A percentile compares a stretch with the other conserved stretches of the same genome.
Conservation (phyloP, 73 alveolate species). For the Stentor roeselii region DNA sequence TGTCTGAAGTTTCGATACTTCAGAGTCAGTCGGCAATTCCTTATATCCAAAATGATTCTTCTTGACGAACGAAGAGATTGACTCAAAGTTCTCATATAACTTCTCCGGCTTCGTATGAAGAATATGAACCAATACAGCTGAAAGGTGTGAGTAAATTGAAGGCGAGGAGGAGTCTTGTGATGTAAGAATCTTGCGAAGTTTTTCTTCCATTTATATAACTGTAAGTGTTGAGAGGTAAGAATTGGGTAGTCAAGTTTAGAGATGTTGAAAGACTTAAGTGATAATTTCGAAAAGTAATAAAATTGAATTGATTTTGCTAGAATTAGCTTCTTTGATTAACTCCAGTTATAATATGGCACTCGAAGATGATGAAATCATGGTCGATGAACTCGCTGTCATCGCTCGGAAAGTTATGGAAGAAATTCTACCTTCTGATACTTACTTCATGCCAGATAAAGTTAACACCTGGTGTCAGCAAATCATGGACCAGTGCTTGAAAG, state of each 20-base stretch:
- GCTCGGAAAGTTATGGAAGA: too few relatives aligned
- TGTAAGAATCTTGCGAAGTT: background rate
- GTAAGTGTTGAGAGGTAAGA: too few relatives aligned
- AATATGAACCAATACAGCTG: background rate
- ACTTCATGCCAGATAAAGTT: too few relatives aligned
- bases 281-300: too few relatives aligned
- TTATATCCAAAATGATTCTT: constrained; percentile 43
- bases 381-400: too few relatives aligned
- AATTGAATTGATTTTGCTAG: too few relatives aligned
- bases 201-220: background rate
- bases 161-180: background rate
- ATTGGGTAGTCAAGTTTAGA: too few relatives aligned
- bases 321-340: too few relatives aligned
- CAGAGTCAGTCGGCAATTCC: constrained; percentile 39
- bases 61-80: constrained; percentile 34
- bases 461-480: constrained; percentile 37
- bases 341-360: too few relatives aligned
- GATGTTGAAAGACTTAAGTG: too few relatives aligned
- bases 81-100: constrained; percentile 17
- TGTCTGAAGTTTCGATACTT: constrained; percentile 35
- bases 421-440: too few relatives aligned
- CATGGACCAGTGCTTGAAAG: constrained; percentile 30
- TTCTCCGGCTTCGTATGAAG: constrained; percentile 18
- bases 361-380: too few relatives aligned
- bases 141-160: constrained; percentile 1